Conservation (phyloP, 306 rosid genomes). For the Prunus mongolica region DNA sequence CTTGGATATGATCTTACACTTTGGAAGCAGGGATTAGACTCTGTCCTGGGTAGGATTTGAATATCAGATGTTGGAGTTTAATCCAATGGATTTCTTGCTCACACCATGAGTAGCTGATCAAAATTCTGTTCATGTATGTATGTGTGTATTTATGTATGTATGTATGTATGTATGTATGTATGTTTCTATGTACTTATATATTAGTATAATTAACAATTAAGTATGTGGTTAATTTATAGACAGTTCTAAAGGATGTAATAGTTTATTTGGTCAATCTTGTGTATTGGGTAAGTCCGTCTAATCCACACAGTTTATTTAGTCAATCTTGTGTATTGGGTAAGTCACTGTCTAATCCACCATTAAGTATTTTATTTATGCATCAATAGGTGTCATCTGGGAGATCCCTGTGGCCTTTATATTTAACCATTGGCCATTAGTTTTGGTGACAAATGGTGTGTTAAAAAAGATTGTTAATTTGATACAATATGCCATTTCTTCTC, state of each 20-base stretch:
- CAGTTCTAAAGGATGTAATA: background rate
- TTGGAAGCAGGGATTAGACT: background rate
- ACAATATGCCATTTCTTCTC: background rate
- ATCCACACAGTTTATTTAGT: background rate
- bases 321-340: background rate
- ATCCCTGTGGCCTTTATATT: background rate
- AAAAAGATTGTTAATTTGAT: background rate
- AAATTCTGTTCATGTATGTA: background rate
- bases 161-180: background rate
- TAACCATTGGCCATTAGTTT: constrained; percentile 9
- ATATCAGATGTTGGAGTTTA: background rate
- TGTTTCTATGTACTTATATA: background rate
- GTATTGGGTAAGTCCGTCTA: background rate
- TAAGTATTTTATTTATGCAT: background rate
- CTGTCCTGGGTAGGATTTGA: too few species aligned
- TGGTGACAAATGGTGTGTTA: background rate
- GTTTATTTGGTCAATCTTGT: constrained; percentile 3
- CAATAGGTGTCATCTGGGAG: background rate
- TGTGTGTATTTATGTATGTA: too few species aligned
- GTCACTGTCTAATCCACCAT: background rate
- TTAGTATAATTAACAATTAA: background rate
- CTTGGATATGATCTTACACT: background rate
- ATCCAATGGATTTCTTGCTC: background rate
- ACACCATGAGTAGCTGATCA: background rate
- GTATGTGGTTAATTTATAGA: background rate